Percentiles rank a stretch among this genome's conserved stretches.
phyloP scores from a whole-genome alignment of 768 basidiomycete species.

The Daedaleopsis nitida region DNA sequence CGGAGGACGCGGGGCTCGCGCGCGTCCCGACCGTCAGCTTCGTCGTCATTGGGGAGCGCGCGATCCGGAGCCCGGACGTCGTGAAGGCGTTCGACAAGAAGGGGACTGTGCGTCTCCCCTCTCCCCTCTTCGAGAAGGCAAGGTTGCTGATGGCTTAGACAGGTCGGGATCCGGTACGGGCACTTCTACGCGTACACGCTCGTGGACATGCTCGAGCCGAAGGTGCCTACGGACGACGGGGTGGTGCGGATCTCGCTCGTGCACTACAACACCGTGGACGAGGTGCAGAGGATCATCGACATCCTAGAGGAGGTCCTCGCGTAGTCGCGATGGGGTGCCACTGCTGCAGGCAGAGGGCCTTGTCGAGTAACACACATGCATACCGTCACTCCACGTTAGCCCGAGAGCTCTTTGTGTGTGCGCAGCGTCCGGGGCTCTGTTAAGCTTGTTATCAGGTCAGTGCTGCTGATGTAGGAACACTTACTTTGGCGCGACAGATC shows the following conservation, averaged over 20 bases:
- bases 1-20: conserved; percentile 41
- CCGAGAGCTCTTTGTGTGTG: too few relatives aligned
- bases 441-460: too few relatives aligned
- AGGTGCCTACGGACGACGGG: conserved; percentile 61
- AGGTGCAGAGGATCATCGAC: conserved; percentile 61
- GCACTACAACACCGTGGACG: conserved; percentile 77
- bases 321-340: background rate
- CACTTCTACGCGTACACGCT: conserved; percentile 79
- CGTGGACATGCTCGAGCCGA: conserved; percentile 52
- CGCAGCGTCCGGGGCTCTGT: too few relatives aligned
- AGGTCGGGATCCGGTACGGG: conserved; percentile 81
- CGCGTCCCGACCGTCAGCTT: conserved; percentile 75
- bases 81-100: conserved; percentile 66
- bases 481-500: too few relatives aligned
- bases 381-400: too few relatives aligned
- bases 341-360: background rate
- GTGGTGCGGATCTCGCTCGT: conserved; percentile 77
- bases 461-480: too few relatives aligned
- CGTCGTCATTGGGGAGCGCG: conserved; percentile 59
- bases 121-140: background rate
- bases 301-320: conserved; percentile 54
- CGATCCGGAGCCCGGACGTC: conserved; percentile 61
- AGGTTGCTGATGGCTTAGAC: background rate
- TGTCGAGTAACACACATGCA: background rate
- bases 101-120: conserved; percentile 51